Conservation (phyloP, 2,329 filamentous ascomycete genomes). For the Trichoderma cornu-damae region DNA sequence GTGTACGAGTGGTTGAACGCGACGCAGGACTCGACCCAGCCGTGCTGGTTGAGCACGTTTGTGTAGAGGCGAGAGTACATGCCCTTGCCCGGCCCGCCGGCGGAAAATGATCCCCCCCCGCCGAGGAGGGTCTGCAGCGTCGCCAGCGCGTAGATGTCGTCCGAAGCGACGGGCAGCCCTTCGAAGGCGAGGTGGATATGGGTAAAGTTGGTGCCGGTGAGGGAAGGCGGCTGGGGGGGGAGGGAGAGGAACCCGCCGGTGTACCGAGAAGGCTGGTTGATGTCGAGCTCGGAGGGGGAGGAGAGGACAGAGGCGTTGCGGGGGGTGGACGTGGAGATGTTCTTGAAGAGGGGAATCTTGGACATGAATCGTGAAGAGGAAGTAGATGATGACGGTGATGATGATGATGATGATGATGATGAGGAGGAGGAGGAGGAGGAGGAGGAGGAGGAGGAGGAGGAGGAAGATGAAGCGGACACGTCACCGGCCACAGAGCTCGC, state of each 20-base stretch:
- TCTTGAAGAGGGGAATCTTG: constrained; percentile 86
- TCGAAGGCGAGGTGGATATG: constrained; percentile 97
- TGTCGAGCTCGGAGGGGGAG: constrained; percentile 47
- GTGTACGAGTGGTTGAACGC: constrained; percentile 98
- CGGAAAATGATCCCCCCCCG: constrained; percentile 92
- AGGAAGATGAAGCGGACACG: constrained; percentile 29
- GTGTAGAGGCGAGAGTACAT: constrained; percentile 99
- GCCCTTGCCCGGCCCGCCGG: constrained; percentile 93
- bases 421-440: constrained; percentile 34
- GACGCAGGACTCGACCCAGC: constrained; percentile 93
- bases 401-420: constrained; percentile 31
- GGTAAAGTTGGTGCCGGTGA: constrained; percentile 72
- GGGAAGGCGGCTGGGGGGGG: constrained; percentile 72
- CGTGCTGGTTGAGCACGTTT: constrained; percentile 94
- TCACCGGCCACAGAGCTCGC: constrained; percentile 36
- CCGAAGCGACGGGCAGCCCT: constrained; percentile 80
- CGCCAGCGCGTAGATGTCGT: constrained; percentile 93
- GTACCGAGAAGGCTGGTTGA: constrained; percentile 68
- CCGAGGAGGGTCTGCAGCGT: constrained; percentile 94
- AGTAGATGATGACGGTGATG: neutral
- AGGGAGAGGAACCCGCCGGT: constrained; percentile 90
- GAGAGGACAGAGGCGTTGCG: constrained; percentile 54
- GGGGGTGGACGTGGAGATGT: constrained; percentile 69
- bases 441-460: constrained; percentile 29
- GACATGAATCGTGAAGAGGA: constrained; percentile 64